These are phyloP conservation scores for Emmonsiellopsis sp. DNA, from an alignment of 2,329 filamentous ascomycete genomes.

Conservation along the genomic window DNA sequence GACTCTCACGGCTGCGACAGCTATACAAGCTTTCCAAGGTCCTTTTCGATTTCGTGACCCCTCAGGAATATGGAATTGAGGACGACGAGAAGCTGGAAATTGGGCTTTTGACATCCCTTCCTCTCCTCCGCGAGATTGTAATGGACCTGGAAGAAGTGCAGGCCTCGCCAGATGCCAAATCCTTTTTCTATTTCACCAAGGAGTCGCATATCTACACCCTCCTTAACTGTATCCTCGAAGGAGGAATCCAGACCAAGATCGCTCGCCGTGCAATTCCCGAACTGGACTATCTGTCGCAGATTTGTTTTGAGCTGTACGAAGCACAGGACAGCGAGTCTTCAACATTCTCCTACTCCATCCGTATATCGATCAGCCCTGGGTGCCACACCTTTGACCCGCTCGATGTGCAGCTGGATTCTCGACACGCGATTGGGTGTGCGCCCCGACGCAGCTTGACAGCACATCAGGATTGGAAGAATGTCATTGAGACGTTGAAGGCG, in stretches of 20 bases:
- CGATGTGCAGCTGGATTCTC: conserved; percentile 90
- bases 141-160: conserved; percentile 96
- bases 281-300: conserved; percentile 93
- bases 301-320: conserved; percentile 97
- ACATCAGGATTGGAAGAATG: conserved; percentile 90
- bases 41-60: conserved; percentile 95
- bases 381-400: conserved; percentile 95
- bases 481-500: conserved; percentile 88
- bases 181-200: conserved; percentile 98
- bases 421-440: conserved; percentile 91
- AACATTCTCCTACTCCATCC: conserved; percentile 87
- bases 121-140: conserved; percentile 91
- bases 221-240: conserved; percentile 94
- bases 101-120: conserved; percentile 84
- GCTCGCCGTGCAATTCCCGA: conserved; percentile 91
- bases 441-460: conserved; percentile 82
- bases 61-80: conserved; percentile 95
- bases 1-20: conserved; percentile 81
- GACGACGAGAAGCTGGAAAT: conserved; percentile 98
- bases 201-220: conserved; percentile 98
- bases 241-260: conserved; percentile 94
- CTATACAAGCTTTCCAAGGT: conserved; percentile 91
- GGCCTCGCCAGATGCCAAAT: conserved; percentile 85
- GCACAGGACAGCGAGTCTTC: conserved; percentile 71
- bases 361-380: conserved; percentile 89